phyloP scores from a whole-genome alignment of 768 basidiomycete species.

The Lentinula detonsa region DNA sequence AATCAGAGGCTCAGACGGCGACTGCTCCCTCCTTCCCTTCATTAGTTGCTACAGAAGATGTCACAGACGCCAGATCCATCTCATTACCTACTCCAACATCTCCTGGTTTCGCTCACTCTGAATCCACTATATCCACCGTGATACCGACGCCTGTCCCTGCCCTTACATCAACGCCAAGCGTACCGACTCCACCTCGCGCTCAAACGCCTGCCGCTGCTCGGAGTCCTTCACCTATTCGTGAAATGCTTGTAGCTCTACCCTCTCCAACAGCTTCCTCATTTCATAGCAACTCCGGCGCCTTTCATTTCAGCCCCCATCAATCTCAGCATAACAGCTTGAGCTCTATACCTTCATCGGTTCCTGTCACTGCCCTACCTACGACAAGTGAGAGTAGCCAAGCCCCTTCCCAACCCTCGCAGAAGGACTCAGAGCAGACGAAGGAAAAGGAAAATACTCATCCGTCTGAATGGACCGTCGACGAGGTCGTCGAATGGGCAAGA shows the following conservation, averaged over 20 bases:
- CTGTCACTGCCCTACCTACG: conserved; percentile 6
- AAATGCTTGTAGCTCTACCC: conserved; percentile 19
- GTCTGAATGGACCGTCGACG: conserved; percentile 79
- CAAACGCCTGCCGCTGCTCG: background rate
- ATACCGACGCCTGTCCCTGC: conserved; percentile 18
- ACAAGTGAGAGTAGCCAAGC: background rate
- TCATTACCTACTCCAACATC: conserved; percentile 21
- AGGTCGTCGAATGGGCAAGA: conserved; percentile 87
- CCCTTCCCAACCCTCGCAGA: background rate
- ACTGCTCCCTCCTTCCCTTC: conserved; percentile 29
- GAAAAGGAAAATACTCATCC: conserved; percentile 31
- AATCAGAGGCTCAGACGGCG: conserved; percentile 27
- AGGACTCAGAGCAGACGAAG: background rate
- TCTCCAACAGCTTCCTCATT: conserved; percentile 20
- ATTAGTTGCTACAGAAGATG: background rate
- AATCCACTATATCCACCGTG: conserved; percentile 1
- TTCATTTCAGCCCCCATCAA: background rate
- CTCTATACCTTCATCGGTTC: conserved; percentile 17
- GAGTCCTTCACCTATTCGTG: conserved; percentile 18
- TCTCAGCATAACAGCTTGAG: conserved; percentile 40
- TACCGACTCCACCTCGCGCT: background rate
- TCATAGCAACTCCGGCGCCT: conserved; percentile 3
- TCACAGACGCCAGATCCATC: conserved; percentile 11
- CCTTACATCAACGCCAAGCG: conserved; percentile 18
- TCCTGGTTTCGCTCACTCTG: conserved; percentile 7